phyloP scores from a whole-genome alignment of 1,284 basidiomycete genomes.

The Cronartium quercuum region DNA sequence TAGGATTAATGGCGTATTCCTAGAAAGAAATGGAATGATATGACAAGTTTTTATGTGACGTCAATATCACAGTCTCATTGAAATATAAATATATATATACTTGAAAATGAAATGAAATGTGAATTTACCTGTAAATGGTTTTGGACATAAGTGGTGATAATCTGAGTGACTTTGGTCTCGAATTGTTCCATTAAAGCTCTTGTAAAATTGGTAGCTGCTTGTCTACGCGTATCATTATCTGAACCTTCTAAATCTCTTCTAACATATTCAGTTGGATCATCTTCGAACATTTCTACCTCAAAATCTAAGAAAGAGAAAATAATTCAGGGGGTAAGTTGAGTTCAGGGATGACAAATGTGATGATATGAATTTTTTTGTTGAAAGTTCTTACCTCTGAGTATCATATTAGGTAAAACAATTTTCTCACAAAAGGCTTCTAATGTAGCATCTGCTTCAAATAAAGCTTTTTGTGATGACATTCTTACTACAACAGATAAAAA shows the following conservation, averaged over 20 bases:
- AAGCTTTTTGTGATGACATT: constrained; percentile 52
- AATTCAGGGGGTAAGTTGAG: neutral
- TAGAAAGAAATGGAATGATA: neutral
- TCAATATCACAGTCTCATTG: neutral
- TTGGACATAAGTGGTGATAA: constrained; percentile 75
- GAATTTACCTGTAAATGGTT: constrained; percentile 58
- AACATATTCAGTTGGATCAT: constrained; percentile 93
- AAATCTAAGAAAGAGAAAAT: constrained; percentile 54
- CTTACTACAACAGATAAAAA: constrained; percentile 85
- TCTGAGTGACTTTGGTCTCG: constrained; percentile 73
- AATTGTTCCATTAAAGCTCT: constrained; percentile 75
- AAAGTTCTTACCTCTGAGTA: constrained; percentile 55
- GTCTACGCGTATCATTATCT: constrained; percentile 67
- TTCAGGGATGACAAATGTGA: too few species aligned
- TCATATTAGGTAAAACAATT: constrained; percentile 88
- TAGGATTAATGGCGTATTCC: constrained; percentile 57
- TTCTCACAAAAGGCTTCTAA: constrained; percentile 78
- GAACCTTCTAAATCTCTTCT: constrained; percentile 75
- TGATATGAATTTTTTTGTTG: too few species aligned
- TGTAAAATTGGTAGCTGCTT: constrained; percentile 87
- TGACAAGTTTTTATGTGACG: too few species aligned
- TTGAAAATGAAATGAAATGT: neutral
- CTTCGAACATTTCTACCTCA: constrained; percentile 93
- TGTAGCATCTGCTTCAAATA: constrained; percentile 62
- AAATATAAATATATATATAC: neutral